Evolutionary conservation across 2,329 filamentous ascomycete genomes (phyloP).

Genomic region (Cladosporium sp.): DNA sequence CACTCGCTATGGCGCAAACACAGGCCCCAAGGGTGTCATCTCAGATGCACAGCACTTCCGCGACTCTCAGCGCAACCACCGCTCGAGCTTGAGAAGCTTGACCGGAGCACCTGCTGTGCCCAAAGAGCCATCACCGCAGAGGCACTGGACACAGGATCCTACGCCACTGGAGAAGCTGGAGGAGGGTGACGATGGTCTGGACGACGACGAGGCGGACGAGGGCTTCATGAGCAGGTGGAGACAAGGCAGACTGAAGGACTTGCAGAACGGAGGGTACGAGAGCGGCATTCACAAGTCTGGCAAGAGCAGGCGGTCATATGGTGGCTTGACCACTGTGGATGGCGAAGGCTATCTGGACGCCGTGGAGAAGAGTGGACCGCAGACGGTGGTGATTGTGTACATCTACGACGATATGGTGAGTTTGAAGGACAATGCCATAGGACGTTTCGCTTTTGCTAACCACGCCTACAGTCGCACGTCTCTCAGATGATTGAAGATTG

Average conservation of each 20-base stretch:
- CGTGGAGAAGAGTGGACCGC: constrained; percentile 79
- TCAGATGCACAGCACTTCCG: constrained; percentile 74
- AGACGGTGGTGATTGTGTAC: constrained; percentile 86
- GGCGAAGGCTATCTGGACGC: constrained; percentile 92
- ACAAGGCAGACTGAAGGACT: constrained; percentile 70
- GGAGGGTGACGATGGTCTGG: constrained; percentile 49
- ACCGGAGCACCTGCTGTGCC: neutral
- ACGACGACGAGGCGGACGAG: constrained; percentile 67
- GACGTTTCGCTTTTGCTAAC: neutral
- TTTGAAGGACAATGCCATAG: constrained; percentile 11
- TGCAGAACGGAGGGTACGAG: constrained; percentile 60
- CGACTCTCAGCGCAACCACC: constrained; percentile 28
- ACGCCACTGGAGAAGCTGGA: constrained; percentile 19
- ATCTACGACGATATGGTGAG: constrained; percentile 84
- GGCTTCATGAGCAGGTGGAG: constrained; percentile 82
- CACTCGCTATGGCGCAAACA: constrained; percentile 65
- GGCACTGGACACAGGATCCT: constrained; percentile 5
- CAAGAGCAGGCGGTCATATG: constrained; percentile 64
- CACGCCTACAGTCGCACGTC: constrained; percentile 62
- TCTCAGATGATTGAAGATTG: constrained; percentile 76
- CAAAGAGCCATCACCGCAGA: constrained; percentile 1
- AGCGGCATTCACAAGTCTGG: constrained; percentile 48
- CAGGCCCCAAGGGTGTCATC: constrained; percentile 82
- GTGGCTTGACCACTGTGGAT: constrained; percentile 77
- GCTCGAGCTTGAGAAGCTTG: constrained; percentile 24